phyloP scores from a whole-genome alignment of 352 stramenopile species.

The Phytopythium cucurbitacearum region DNA sequence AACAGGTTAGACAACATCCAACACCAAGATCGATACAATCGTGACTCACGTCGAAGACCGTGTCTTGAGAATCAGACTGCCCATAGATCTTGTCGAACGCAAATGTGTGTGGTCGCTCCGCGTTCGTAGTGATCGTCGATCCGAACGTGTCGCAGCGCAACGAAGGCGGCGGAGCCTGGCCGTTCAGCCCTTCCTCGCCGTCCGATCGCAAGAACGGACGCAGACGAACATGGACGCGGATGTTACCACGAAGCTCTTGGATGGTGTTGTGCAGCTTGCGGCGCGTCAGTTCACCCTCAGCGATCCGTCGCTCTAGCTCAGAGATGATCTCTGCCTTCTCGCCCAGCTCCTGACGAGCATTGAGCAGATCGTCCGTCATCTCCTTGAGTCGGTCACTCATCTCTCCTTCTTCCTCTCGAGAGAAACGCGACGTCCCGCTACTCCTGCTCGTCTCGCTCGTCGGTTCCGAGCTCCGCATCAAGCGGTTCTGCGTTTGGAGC shows the following conservation, averaged over 20 bases:
- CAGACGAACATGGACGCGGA: constrained; percentile 96
- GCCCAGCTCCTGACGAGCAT: constrained; percentile 55
- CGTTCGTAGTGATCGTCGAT: constrained; percentile 67
- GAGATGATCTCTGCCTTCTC: constrained; percentile 57
- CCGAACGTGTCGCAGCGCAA: constrained; percentile 69
- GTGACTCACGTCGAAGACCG: constrained; percentile 83
- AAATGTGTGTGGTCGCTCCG: constrained; percentile 86
- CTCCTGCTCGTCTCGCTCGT: constrained; percentile 11
- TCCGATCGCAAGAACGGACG: constrained; percentile 90
- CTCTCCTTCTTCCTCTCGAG: constrained; percentile 37
- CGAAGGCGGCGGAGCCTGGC: constrained; percentile 40
- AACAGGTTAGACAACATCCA: constrained; percentile 1
- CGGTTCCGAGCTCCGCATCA: constrained; percentile 53
- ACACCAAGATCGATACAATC: not conserved
- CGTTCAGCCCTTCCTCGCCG: constrained; percentile 33
- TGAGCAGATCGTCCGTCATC: constrained; percentile 65
- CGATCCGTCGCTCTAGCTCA: constrained; percentile 58
- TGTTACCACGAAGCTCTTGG: constrained; percentile 98
- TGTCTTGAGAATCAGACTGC: constrained; percentile 92
- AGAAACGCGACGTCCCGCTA: constrained; percentile 6
- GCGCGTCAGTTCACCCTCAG: constrained; percentile 68
- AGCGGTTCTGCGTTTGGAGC: constrained; percentile 67
- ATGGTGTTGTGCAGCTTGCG: constrained; percentile 99
- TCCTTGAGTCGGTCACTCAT: constrained; percentile 51
- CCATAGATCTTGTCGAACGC: constrained; percentile 98